Conservation (phyloP, 306 rosid genomes). For the Quercus alba region DNA sequence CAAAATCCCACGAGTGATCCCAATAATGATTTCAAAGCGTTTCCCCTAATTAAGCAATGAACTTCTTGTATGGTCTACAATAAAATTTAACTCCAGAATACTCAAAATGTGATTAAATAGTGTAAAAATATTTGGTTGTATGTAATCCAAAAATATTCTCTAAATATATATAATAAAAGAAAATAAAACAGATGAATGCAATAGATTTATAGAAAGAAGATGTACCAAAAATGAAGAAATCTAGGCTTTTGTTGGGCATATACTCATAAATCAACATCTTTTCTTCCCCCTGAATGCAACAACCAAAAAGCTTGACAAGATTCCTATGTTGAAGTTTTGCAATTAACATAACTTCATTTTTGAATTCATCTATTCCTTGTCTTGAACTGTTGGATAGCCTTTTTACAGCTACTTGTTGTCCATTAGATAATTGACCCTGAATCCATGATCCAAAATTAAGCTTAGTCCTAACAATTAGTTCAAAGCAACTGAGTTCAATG, state of each 20-base stretch:
- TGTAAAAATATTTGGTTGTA: too few relatives aligned
- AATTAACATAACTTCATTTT: conserved; percentile 28
- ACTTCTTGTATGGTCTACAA: too few relatives aligned
- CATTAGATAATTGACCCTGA: conserved; percentile 33
- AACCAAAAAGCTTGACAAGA: conserved; percentile 37
- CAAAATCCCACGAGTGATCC: too few relatives aligned
- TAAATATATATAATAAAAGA: too few relatives aligned
- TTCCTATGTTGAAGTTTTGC: conserved; percentile 41
- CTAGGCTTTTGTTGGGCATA: conserved; percentile 44
- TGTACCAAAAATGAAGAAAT: conserved; percentile 29
- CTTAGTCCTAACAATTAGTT: too few relatives aligned
- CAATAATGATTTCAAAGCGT: too few relatives aligned
- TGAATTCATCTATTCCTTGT: conserved; percentile 34
- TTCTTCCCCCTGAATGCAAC: conserved; percentile 29
- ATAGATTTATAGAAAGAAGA: not conserved
- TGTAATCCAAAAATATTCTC: too few relatives aligned
- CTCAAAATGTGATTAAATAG: too few relatives aligned
- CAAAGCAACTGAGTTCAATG: too few relatives aligned
- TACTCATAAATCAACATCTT: conserved; percentile 37
- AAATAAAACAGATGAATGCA: too few relatives aligned
- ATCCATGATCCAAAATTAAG: not conserved
- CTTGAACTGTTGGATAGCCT: conserved; percentile 32
- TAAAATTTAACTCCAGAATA: too few relatives aligned
- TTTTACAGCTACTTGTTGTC: conserved; percentile 37
- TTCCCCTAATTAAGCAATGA: too few relatives aligned